Evolutionary conservation across 768 basidiomycete species (phyloP), one percentile per base, ranked within the genome.

Genomic region (Krasilnikovozyma curviuscula): DNA sequence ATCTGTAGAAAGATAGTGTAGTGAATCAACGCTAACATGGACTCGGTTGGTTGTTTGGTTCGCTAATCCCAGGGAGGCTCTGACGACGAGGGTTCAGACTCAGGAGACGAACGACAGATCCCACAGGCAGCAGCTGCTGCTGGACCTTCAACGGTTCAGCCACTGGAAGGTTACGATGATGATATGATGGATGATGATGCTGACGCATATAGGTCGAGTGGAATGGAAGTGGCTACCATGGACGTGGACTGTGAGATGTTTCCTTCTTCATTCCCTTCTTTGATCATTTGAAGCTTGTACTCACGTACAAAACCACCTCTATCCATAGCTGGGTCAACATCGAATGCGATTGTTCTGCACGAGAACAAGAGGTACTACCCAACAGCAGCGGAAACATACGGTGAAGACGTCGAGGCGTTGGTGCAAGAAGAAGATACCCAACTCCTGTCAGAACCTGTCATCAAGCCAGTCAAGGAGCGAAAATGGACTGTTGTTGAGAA

Each of bases 311-410:
- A 33, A 21, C 40, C 29, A 21, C 34, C 21, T 23, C 31, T 37
- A n/a, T 34, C 34, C 7, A n/a, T 24, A 19, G 46, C 16, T 8
- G 24, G 18, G 7, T 25, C 16, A 46, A 10, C 55, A 7, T 31
- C 32, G 3, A 64, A 65, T 54, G 55, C 63, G 33, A 63, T 69
- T 40, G 64, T 97, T 37, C 70, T 97, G 38, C 91, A 97, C 58
- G 93, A 97, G 63, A 83, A 98, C 67, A 98, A 98, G 66, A 83
- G 86, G 64, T 97, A 98, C 65, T 98, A 98, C 63, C 83, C 86
- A 13, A 81, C 81, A 13, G 91, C 93, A 1, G 71, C 70, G 47
- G 86, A 95, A 16, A 76, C 89, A 1, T 98, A 98, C 64, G 93
- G 93, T 2, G 70, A 75, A 32, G 93, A 78, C 50, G 93, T 98